Evolutionary conservation across 2,329 filamentous ascomycete genomes (phyloP).

Genomic region (Calonectria multiphialidica): DNA sequence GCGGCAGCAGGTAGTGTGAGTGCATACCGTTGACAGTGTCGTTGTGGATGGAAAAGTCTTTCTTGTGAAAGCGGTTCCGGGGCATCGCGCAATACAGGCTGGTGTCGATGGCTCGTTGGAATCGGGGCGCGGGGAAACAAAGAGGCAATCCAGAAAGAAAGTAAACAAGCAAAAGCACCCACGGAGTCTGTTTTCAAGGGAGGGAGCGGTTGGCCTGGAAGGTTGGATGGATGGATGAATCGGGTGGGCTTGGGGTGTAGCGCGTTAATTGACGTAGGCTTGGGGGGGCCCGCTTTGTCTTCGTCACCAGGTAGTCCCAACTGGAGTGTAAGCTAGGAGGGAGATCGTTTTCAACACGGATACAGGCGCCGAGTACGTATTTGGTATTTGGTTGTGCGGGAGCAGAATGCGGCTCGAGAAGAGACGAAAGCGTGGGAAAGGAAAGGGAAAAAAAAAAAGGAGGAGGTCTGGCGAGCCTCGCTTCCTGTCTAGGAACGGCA

Average conservation of each 20-base stretch:
- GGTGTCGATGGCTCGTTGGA: neutral
- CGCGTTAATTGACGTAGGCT: constrained; percentile 27
- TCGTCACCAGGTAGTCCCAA: neutral
- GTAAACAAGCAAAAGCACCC: constrained; percentile 15
- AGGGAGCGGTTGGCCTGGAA: constrained; percentile 22
- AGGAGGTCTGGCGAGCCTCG: neutral
- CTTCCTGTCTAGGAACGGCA: neutral
- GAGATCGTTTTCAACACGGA: constrained; percentile 2
- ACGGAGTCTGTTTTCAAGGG: constrained; percentile 19
- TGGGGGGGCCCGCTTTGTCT: constrained; percentile 5
- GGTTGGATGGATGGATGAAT: constrained; percentile 14
- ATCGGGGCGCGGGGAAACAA: neutral
- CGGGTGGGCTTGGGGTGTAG: constrained; percentile 22
- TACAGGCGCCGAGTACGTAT: neutral
- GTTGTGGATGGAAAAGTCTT: constrained; percentile 51
- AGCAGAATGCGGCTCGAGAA: neutral
- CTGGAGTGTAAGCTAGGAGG: neutral
- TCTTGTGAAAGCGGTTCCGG: constrained; percentile 48
- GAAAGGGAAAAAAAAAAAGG: neutral
- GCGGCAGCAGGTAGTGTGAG: neutral
- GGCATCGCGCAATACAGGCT: constrained; percentile 41
- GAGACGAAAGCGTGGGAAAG: neutral
- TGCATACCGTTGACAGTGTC: constrained; percentile 44
- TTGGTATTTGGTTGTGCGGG: neutral
- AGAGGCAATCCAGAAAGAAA: neutral